phyloP scores from a whole-genome alignment of 2,329 filamentous ascomycete genomes.

The Penicillium sp. region DNA sequence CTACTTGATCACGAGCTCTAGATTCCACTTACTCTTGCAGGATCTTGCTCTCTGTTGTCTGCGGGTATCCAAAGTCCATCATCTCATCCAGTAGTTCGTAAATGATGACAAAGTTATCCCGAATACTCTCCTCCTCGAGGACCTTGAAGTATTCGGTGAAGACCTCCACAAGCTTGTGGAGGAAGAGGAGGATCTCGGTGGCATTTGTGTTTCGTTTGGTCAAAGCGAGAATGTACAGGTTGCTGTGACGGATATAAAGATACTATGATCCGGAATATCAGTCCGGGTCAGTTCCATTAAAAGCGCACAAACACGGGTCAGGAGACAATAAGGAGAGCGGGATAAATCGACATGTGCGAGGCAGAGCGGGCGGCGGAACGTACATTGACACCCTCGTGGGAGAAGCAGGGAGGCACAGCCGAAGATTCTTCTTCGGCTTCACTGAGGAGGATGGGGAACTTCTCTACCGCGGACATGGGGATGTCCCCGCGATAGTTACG shows the following conservation, averaged over 20 bases:
- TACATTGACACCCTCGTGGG: constrained; percentile 97
- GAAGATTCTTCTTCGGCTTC: constrained; percentile 99
- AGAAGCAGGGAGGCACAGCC: constrained; percentile 96
- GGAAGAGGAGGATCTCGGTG: constrained; percentile 95
- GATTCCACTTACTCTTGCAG: constrained; percentile 73
- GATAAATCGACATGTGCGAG: constrained; percentile 9
- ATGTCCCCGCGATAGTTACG: constrained; percentile 99
- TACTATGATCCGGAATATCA: constrained; percentile 64
- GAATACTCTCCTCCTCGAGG: constrained; percentile 96
- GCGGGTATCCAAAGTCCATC: constrained; percentile 99
- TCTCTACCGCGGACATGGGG: constrained; percentile 98
- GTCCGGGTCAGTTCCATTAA: constrained; percentile 19
- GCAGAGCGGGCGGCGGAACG: constrained; percentile 44
- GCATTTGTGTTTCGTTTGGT: constrained; percentile 99
- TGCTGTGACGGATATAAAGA: constrained; percentile 98
- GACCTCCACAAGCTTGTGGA: constrained; percentile 97
- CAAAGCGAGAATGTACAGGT: constrained; percentile 95
- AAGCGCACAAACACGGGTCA: constrained; percentile 23
- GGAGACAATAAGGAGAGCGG: constrained; percentile 17
- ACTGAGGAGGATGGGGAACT: constrained; percentile 92
- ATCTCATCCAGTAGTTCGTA: constrained; percentile 99
- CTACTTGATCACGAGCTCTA: constrained; percentile 6
- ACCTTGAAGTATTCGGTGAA: constrained; percentile 99
- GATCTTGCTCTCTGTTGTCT: constrained; percentile 98
- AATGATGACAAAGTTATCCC: constrained; percentile 99